phyloP scores from a whole-genome alignment of 495 filamentous ascomycete genomes.

The Tuber indicum region DNA sequence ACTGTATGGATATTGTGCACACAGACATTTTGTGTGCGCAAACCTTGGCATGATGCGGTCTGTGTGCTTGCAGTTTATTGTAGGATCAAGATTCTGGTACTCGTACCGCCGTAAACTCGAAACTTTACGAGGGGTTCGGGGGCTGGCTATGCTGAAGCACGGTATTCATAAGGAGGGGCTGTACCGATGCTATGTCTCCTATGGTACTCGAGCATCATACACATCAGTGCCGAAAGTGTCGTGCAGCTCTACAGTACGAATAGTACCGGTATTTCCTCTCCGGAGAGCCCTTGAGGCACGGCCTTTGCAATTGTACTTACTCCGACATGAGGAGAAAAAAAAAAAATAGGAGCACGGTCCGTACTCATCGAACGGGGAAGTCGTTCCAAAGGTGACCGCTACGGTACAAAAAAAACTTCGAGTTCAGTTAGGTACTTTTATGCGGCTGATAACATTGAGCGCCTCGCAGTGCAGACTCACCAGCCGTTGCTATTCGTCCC shows the following conservation, averaged over 20 bases:
- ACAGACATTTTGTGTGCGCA: conserved; percentile 3
- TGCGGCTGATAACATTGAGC: conserved; percentile 37
- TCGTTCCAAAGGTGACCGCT: conserved; percentile 20
- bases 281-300: conserved; percentile 18
- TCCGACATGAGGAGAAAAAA: conserved; percentile 21
- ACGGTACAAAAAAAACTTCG: conserved; percentile 12
- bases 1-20: neutral
- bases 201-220: too few relatives aligned
- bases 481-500: conserved; percentile 30
- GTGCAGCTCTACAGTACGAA: conserved; percentile 16
- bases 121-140: neutral
- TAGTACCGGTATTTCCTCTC: conserved; percentile 1
- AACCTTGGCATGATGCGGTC: neutral
- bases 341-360: conserved; percentile 3
- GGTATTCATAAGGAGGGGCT: neutral
- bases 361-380: conserved; percentile 8
- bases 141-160: neutral
- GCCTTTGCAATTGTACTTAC: conserved; percentile 20
- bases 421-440: conserved; percentile 37
- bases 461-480: conserved; percentile 24
- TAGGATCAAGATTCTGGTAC: neutral
- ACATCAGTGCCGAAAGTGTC: conserved; percentile 21
- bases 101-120: neutral
- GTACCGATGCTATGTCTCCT: neutral
- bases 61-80: conserved; percentile 1